phyloP scores from a whole-genome alignment of 257 asterid genomes.

The Jaltomata sinuosa region DNA sequence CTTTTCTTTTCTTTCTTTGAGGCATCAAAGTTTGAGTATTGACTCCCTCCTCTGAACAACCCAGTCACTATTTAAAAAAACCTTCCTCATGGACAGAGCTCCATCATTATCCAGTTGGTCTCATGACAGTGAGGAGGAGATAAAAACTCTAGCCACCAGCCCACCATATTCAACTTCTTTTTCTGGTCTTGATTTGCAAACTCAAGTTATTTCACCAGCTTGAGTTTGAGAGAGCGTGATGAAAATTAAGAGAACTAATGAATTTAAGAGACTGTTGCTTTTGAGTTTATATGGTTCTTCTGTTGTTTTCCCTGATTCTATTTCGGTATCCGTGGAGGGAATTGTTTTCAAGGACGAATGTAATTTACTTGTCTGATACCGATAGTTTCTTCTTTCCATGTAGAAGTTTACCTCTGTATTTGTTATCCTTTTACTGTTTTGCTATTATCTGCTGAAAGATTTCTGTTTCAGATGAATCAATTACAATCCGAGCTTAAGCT shows the following conservation, averaged over 20 bases:
- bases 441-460: background rate
- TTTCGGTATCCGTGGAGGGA: background rate
- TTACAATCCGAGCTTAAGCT: conserved; percentile 86
- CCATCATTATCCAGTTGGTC: background rate
- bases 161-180: background rate
- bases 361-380: background rate
- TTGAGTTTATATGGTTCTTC: background rate
- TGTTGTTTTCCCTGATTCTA: background rate
- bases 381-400: background rate
- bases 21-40: background rate
- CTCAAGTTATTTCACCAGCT: background rate
- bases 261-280: background rate
- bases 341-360: background rate
- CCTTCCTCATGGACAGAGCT: background rate
- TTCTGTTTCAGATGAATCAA: conserved; percentile 69
- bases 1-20: background rate
- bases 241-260: background rate
- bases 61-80: background rate
- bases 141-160: background rate
- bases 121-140: background rate
- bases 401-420: background rate
- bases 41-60: background rate
- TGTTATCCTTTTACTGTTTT: background rate
- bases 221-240: background rate
- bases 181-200: background rate